phyloP scores from a whole-genome alignment of 1,284 basidiomycete genomes.

The Puccinia horiana region DNA sequence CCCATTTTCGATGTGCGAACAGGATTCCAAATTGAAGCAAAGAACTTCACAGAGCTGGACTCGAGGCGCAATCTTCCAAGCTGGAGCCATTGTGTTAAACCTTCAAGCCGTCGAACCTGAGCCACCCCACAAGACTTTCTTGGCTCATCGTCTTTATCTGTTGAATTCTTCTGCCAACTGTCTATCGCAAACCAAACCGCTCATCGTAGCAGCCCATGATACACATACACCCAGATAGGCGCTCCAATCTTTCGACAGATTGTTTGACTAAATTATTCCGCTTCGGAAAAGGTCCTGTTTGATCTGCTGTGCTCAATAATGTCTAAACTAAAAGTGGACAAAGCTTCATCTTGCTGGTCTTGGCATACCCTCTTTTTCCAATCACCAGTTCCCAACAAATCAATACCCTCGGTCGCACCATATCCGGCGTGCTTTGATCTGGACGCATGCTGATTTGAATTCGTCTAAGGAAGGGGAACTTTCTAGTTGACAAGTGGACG shows the following conservation, averaged over 20 bases:
- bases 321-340: not conserved
- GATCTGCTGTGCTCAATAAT: not conserved
- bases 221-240: not conserved
- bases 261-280: not conserved
- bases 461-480: too few relatives aligned
- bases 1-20: not conserved
- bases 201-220: not conserved
- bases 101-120: not conserved
- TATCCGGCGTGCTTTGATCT: not conserved
- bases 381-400: not conserved
- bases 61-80: conserved; percentile 1
- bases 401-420: not conserved
- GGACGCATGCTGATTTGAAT: not conserved
- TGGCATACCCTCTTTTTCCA: not conserved
- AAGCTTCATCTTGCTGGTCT: not conserved
- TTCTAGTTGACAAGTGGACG: too few relatives aligned
- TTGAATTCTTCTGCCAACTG: not conserved
- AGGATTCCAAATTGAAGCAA: not conserved
- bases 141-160: not conserved
- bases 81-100: not conserved
- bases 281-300: not conserved
- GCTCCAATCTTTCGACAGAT: not conserved
- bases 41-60: conserved; percentile 1
- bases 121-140: not conserved
- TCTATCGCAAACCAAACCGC: not conserved